Percentiles rank a stretch among this genome's conserved stretches.
These are phyloP conservation scores for Yarrowia porcina DNA, from an alignment of 805 yeast species.

Conservation along the genomic window DNA sequence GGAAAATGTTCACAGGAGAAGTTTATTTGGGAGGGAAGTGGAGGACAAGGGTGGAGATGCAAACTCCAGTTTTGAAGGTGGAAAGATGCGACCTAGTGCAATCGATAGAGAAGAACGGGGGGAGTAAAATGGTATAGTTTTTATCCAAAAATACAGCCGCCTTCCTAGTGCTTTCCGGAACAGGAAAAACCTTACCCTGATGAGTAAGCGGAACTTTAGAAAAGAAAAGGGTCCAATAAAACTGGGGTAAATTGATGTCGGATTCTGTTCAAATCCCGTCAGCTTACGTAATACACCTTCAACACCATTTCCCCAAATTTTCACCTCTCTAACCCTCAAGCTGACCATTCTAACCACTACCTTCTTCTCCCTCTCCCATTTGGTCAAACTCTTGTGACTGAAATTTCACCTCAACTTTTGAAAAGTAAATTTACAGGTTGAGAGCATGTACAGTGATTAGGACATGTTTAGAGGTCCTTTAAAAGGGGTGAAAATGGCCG, in stretches of 20 bases:
- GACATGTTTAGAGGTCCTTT: background rate
- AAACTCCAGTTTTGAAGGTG: no score
- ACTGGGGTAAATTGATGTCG: background rate
- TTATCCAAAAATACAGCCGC: background rate
- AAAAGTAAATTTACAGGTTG: no score
- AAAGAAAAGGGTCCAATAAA: no score
- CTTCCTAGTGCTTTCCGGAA: background rate
- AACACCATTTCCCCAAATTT: no score
- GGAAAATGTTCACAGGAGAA: background rate
- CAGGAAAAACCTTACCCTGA: background rate
- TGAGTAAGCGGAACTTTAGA: slow-evolving; percentile 12
- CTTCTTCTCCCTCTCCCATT: background rate
- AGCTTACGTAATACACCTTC: no score
- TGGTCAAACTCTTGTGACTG: background rate
- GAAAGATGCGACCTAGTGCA: no score
- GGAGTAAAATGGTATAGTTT: background rate
- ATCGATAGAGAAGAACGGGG: no score
- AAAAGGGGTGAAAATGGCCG: background rate
- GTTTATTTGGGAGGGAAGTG: no score
- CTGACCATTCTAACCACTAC: background rate
- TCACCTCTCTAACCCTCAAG: background rate
- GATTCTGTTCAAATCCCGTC: no score
- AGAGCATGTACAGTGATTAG: no score
- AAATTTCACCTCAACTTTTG: slow-evolving; percentile 7
- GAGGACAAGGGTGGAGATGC: background rate